These are phyloP conservation scores for Corylus americana DNA, from an alignment of 306 rosid genomes.

Conservation along the genomic window DNA sequence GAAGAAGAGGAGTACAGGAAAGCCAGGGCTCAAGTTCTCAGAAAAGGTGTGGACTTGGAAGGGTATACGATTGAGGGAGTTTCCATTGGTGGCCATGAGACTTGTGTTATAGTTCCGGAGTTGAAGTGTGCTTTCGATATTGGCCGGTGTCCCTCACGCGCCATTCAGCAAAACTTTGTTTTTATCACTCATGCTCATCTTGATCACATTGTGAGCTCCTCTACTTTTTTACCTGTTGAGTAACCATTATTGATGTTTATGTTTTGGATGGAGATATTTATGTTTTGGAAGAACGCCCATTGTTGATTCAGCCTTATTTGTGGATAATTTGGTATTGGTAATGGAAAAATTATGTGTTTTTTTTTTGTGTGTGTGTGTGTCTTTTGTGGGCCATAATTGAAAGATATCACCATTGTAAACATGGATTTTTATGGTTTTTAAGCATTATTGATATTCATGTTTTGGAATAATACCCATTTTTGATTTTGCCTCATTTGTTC, in stretches of 20 bases:
- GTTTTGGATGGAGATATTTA: not conserved
- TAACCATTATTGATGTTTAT: not conserved
- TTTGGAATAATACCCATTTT: not conserved
- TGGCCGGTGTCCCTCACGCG: slow-evolving; percentile 80
- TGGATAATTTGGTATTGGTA: not conserved
- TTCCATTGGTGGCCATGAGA: slow-evolving; percentile 94
- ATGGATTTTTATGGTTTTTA: not conserved
- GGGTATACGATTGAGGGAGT: slow-evolving; percentile 76
- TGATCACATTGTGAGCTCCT: slow-evolving; percentile 87
- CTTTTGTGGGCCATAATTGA: not conserved
- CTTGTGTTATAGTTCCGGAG: slow-evolving; percentile 82
- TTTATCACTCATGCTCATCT: slow-evolving; percentile 96
- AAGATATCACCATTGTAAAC: not conserved
- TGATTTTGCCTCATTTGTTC: not conserved
- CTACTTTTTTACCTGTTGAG: not conserved
- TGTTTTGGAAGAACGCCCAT: not conserved
- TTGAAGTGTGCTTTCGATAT: slow-evolving; percentile 92
- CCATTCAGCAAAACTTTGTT: slow-evolving; percentile 80
- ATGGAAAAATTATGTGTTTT: not conserved
- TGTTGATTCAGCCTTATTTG: not conserved
- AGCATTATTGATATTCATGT: not conserved
- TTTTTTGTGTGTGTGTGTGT: not conserved
- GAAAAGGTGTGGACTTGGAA: slow-evolving; percentile 76
- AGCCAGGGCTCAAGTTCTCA: slow-evolving; percentile 74
- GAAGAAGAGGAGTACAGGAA: slow-evolving; percentile 84